Evolutionary conservation across 2,329 filamentous ascomycete species (phyloP).

Genomic region (Scedosporium aurantiacum): DNA sequence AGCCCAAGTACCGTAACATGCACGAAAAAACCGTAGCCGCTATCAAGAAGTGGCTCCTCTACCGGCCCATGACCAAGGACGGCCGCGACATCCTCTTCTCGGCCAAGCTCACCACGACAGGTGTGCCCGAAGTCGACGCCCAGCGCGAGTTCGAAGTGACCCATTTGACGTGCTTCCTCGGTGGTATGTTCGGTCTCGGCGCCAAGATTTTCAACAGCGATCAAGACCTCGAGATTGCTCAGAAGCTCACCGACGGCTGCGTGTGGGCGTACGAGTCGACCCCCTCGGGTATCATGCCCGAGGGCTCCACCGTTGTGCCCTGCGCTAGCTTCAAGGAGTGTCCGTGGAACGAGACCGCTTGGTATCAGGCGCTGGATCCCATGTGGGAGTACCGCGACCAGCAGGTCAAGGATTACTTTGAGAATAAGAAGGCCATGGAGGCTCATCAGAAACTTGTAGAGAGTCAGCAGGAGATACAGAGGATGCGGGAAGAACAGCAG

Average conservation of each 20-base stretch:
- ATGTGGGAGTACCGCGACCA: slow-evolving; percentile 28
- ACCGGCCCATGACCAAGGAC: slow-evolving; percentile 56
- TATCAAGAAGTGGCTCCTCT: slow-evolving; percentile 64
- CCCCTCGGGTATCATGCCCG: slow-evolving; percentile 54
- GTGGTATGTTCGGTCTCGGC: slow-evolving; percentile 58
- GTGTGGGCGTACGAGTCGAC: slow-evolving; percentile 58
- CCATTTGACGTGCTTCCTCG: slow-evolving; percentile 57
- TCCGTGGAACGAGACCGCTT: slow-evolving; percentile 37
- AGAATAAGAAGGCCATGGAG: slow-evolving; percentile 32
- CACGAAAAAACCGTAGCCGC: slow-evolving; percentile 59
- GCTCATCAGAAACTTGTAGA: slow-evolving; percentile 20
- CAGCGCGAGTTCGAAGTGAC: slow-evolving; percentile 47
- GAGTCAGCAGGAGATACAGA: slow-evolving; percentile 14
- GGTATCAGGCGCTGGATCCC: slow-evolving; percentile 38
- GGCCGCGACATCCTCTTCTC: slow-evolving; percentile 64
- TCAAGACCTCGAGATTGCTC: slow-evolving; percentile 51
- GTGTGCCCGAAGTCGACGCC: slow-evolving; percentile 27
- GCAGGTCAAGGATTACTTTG: slow-evolving; percentile 32
- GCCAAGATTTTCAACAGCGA: slow-evolving; percentile 49
- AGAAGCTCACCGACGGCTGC: slow-evolving; percentile 55
- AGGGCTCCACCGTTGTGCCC: slow-evolving; percentile 31
- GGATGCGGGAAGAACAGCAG: slow-evolving; percentile 12
- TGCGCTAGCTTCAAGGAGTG: slow-evolving; percentile 38
- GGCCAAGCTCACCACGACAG: slow-evolving; percentile 43
- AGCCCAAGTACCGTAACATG: slow-evolving; percentile 60